A percentile compares a stretch with the other conserved stretches of the same genome.
phyloP scores from a whole-genome alignment of 2,329 filamentous ascomycete species.

The Colletotrichum sansevieriae region DNA sequence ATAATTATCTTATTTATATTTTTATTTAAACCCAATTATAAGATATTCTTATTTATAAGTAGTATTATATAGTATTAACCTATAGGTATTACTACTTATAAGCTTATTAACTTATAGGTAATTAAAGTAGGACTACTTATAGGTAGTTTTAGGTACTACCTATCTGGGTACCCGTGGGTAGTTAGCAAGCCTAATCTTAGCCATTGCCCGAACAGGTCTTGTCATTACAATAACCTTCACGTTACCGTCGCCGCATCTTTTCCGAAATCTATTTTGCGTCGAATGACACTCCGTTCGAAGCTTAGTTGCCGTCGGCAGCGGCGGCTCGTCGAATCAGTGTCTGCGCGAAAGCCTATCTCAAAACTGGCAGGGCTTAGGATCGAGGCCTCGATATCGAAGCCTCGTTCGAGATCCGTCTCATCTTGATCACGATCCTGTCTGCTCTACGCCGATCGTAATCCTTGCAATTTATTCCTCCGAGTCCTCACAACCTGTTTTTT shows the following conservation, averaged over 20 bases:
- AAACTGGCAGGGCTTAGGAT: conserved; percentile 5
- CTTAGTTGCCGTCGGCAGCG: conserved; percentile 7
- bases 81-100: too few relatives aligned
- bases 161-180: too few relatives aligned
- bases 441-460: neutral
- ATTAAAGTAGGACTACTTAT: too few relatives aligned
- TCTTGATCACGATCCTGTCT: neutral
- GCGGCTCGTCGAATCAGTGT: neutral
- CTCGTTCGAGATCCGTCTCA: conserved; percentile 21
- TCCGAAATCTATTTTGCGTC: neutral
- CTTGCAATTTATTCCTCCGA: too few relatives aligned
- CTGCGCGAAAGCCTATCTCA: conserved; percentile 2
- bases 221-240: neutral
- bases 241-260: neutral
- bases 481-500: too few relatives aligned
- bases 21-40: too few relatives aligned
- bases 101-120: too few relatives aligned
- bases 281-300: neutral
- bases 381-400: neutral
- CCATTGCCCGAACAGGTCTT: neutral
- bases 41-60: too few relatives aligned
- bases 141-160: too few relatives aligned
- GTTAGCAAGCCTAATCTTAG: too few relatives aligned
- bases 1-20: too few relatives aligned
- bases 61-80: too few relatives aligned